Evolutionary conservation across 257 asterid species (phyloP), one percentile per base, ranked within the genome.

Genomic region (Solanum dulcamara): DNA sequence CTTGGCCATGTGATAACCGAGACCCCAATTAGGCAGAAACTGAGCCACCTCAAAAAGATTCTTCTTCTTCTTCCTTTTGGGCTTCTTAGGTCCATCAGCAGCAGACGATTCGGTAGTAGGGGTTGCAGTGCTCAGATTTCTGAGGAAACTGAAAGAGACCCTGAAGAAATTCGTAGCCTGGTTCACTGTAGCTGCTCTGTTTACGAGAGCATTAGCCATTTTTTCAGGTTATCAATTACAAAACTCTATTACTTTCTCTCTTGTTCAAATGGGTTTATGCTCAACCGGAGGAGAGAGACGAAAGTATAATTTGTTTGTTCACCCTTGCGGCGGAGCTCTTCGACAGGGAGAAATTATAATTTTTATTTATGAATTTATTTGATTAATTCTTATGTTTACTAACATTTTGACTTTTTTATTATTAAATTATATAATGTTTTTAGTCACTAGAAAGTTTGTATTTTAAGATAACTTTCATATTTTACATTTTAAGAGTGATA

Each of bases 1-100:
- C 88, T 95, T 95, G 60, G 98, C 98, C 98, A 97, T 92, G 89
- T 94, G 98, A 87, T 93, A 92, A 40, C 98, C 98, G 20, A 97
- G 82, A 17, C 99, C 99, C 99, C 99, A 95, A 75, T 91, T 93
- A 60, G 98, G 99, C 18, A 97, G 84, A 88, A 94, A 97, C 90
- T 95, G 98, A 12, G 96, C 99, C 79, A 94, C 98, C 94, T 97
- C 99, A 84, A 97, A 90, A 1, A 97, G 83, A 86, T 97, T 97
- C 94, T 97, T 97, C 96, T 93, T 94, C 95, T 92, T 94, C 93
- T 92, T 95, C 62, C 93, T 87, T 85, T 87, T 92, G 22, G 92
- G 90, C 86, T 92, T 94, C 85, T 88, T 83, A 42, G 86, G 75
- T 20, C 32, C 91, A 57, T 84, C 91, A 10, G 38, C 91, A 10